Base-by-base conservation (phyloP, 2,329 filamentous ascomycete genomes). In the Knufia fluminis region DNA sequence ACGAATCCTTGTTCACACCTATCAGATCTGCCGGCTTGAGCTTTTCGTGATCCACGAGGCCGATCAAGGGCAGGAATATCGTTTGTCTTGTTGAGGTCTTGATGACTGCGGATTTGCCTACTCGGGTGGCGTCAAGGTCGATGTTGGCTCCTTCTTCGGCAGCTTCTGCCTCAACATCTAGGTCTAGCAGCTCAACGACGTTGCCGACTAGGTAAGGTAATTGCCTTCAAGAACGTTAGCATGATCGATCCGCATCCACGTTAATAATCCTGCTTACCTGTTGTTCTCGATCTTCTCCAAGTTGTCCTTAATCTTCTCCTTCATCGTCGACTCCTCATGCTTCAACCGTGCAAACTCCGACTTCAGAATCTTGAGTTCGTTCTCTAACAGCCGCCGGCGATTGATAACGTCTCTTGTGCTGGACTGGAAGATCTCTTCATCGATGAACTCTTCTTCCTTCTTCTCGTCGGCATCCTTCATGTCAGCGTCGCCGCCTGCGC, bases 211-310 rank as follows among this genome's bases (percentile, higher is more conserved):
- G 85, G 67, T 98, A 98, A 35, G 92, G 92, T 63, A 98, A 77
- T 83, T 98, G 92, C 65, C 90, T 96, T 61, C 35, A 43, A 47
- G 48, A 31, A 40, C 32, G 46, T 59, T 39, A 61, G 54, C 42
- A 47, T n/a, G n/a, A n/a, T n/a, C n/a, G n/a, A n/a, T n/a, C n/a
- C n/a, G n/a, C n/a, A n/a, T n/a, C n/a, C n/a, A n/a, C 36, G 24
- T 12, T 22, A 8, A 35, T 19, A n/a, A n/a, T n/a, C n/a, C 28
- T 19, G 60, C 76, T 59, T 74, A 94, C 90, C 89, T 81, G 75
- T 98, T 98, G 72, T 98, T 97, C 59, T 94, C 90, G 63, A 98
- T 98, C 80, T 98, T 98, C 60, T 98, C 94, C 63, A 87, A 73
- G 64, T 98, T 98, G 67, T 98, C 92, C 77, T 96, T 97, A 70